Conservation (phyloP, 1,284 basidiomycete species). For the Taiwanofungus camphoratus region DNA sequence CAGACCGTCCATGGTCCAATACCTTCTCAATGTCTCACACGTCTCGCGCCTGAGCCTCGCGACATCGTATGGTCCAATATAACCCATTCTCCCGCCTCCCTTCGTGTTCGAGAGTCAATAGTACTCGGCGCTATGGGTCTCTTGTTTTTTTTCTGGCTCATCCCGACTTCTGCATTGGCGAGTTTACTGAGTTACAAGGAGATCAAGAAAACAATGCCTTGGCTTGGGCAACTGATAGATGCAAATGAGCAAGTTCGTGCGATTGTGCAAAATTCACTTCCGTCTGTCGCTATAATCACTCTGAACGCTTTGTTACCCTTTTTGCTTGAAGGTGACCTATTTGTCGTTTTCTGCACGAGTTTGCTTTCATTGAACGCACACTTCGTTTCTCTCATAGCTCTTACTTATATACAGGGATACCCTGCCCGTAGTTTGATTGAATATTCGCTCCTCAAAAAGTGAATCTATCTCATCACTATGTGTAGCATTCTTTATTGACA, state of each 20-base stretch:
- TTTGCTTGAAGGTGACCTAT: conserved; percentile 71
- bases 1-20: conserved; percentile 79
- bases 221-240: conserved; percentile 77
- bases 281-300: conserved; percentile 83
- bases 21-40: conserved; percentile 62
- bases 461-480: too few relatives aligned
- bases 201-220: conserved; percentile 85
- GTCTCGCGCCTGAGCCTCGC: conserved; percentile 87
- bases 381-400: conserved; percentile 37
- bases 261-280: conserved; percentile 90
- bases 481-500: too few relatives aligned
- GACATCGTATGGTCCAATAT: conserved; percentile 96
- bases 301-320: conserved; percentile 90
- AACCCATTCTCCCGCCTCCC: conserved; percentile 51
- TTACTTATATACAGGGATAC: conserved; percentile 87
- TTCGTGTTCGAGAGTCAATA: conserved; percentile 61
- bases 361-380: not conserved
- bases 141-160: conserved; percentile 81
- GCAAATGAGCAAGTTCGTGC: conserved; percentile 76
- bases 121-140: conserved; percentile 65
- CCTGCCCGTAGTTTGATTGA: conserved; percentile 89
- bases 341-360: too few relatives aligned
- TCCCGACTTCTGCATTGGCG: conserved; percentile 83
- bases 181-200: conserved; percentile 86
- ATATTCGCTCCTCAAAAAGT: conserved; percentile 92